phyloP scores from a whole-genome alignment of 2,329 filamentous ascomycete genomes.

The Alternaria sp. region DNA sequence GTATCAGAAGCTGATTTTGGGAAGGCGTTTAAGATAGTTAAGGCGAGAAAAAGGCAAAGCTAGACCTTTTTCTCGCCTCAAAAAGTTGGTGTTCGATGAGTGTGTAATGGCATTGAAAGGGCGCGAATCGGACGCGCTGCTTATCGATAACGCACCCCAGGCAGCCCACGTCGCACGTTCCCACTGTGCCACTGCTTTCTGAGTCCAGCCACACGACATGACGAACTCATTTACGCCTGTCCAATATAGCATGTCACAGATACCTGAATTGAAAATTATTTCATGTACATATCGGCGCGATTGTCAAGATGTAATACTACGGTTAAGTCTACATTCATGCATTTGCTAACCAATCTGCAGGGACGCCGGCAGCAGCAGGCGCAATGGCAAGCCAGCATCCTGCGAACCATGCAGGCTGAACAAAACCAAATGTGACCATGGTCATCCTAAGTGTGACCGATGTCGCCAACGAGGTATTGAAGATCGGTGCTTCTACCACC shows the following conservation, averaged over 20 bases:
- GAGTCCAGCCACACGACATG: neutral
- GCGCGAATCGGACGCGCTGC: neutral
- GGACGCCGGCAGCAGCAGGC: conserved; percentile 39
- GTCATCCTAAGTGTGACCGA: conserved; percentile 44
- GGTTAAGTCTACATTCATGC: neutral
- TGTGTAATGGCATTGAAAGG: neutral
- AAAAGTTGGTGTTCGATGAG: too few species aligned
- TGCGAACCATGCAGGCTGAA: conserved; percentile 48
- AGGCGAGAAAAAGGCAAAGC: too few species aligned
- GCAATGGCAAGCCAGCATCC: conserved; percentile 47
- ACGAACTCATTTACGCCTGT: neutral
- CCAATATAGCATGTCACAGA: neutral
- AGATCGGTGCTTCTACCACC: conserved; percentile 49
- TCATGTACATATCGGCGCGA: neutral
- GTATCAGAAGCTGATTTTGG: too few species aligned
- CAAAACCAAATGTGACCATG: conserved; percentile 48
- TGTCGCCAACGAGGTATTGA: conserved; percentile 46
- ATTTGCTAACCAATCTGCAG: conserved; percentile 26
- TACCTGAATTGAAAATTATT: neutral
- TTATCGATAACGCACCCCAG: conserved; percentile 1
- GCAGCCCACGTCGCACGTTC: neutral
- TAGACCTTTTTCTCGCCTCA: too few species aligned
- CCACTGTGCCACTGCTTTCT: neutral
- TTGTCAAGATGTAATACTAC: conserved; percentile 9
- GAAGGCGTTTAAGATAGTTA: too few species aligned